Base-by-base conservation (phyloP, 805 yeast species). In the Yarrowia sp. region DNA sequence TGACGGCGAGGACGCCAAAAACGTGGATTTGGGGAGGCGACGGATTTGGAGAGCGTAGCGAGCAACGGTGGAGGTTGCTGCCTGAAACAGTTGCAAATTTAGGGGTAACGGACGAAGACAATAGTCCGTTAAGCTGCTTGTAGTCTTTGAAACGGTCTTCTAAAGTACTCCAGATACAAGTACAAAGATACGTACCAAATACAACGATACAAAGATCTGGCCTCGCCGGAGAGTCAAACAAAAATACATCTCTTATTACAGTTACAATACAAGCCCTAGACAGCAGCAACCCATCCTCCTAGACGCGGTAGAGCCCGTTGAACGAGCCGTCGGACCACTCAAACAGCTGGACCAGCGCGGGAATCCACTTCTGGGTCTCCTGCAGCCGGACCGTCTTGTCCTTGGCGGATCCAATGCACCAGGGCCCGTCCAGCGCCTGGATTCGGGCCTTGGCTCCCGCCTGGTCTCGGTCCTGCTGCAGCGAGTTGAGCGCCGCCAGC, bases 401-500 rank as follows among this genome's bases (percentile, higher is more conserved):
- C 4, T n/a, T n/a, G n/a, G 42, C 12, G 6, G 41, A 24, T 10
- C 58, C 58, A 16, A 51, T 51, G 18, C 58, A 33, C 58, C 58
- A 51, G 42, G 58, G 58, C 1, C 58, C 58, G 29, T 51, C 58
- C 16, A 51, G 58, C 3, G 42, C 42, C 32, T 33, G 58, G 24
- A 51, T 18, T 7, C 58, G 32, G 32, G 14, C 13, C 42, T 51
- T 51, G 31, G 58, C 58, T 12, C 32, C 42, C 2, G 36, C 6
- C 4, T 6, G 35, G 42, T 51, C 58, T 13, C 29, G 41, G 25
- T 16, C 32, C 18, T 51, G 58, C 12, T 21, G 13, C 42, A 22
- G 31, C 4, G 42, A n/a, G n/a, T n/a, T n/a, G n/a, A n/a, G 22
- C 18, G 18, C 58, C 6, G 32, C 6, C 18, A 14, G 42, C 22